phyloP scores from a whole-genome alignment of 768 basidiomycete species.

The Royoungia palumana region DNA sequence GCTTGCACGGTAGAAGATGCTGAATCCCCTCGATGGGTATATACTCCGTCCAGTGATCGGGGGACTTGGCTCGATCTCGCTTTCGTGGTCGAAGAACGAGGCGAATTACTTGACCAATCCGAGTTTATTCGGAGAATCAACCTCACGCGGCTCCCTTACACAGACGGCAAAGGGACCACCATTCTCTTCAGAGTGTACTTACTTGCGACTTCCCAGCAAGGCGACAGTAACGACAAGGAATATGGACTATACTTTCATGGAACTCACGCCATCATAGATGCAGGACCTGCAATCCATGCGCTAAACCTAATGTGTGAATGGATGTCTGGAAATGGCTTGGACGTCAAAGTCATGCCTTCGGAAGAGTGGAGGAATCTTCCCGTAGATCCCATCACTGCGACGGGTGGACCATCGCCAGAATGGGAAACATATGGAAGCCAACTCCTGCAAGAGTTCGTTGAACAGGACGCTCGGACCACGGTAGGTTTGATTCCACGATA shows the following conservation, averaged over 20 bases:
- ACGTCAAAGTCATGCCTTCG: constrained; percentile 5
- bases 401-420: constrained; percentile 15
- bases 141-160: constrained; percentile 19
- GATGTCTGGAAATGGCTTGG: constrained; percentile 16
- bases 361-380: constrained; percentile 28
- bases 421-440: constrained; percentile 15
- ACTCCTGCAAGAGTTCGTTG: constrained; percentile 13
- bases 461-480: not conserved
- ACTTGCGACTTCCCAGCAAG: constrained; percentile 5
- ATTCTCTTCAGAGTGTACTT: constrained; percentile 10
- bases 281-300: constrained; percentile 18
- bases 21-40: constrained; percentile 17
- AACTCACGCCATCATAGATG: constrained; percentile 22
- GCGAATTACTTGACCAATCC: constrained; percentile 9
- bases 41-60: constrained; percentile 22
- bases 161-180: not conserved
- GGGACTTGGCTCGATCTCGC: constrained; percentile 22
- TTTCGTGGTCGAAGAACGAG: constrained; percentile 15
- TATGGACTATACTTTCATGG: constrained; percentile 25
- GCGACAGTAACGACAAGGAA: not conserved
- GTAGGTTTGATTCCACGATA: constrained; percentile 6
- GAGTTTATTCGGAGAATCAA: constrained; percentile 18
- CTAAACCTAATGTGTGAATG: constrained; percentile 23
- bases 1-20: constrained; percentile 12
- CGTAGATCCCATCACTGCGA: constrained; percentile 24